phyloP scores from a whole-genome alignment of 106 monocot genomes.

The Dioscorea alata region DNA sequence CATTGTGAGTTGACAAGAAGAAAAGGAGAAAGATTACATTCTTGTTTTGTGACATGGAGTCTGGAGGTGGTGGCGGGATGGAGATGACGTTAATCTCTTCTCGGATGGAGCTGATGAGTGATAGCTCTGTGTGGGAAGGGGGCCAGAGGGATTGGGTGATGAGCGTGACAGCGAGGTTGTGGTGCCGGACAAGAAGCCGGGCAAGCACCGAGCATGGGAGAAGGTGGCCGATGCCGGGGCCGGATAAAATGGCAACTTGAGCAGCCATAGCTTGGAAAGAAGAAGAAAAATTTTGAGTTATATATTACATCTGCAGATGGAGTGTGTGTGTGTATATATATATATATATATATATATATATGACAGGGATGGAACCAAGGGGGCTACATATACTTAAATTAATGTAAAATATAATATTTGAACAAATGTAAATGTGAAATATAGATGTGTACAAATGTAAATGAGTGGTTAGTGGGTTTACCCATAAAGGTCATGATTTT shows the following conservation, averaged over 20 bases:
- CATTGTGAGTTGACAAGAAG: not conserved
- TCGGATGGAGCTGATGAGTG: slow-evolving; percentile 8
- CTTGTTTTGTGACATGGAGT: not conserved
- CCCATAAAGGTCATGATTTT: too few relatives aligned
- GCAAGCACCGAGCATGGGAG: slow-evolving; percentile 16
- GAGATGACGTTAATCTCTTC: not conserved
- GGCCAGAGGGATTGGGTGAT: slow-evolving; percentile 2
- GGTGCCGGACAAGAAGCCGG: slow-evolving; percentile 4
- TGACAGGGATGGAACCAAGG: too few relatives aligned
- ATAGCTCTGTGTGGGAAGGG: not conserved
- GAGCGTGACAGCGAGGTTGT: slow-evolving; percentile 12
- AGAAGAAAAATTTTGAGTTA: too few relatives aligned
- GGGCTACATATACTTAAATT: too few relatives aligned
- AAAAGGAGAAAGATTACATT: slow-evolving; percentile 3
- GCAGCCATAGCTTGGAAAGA: too few relatives aligned
- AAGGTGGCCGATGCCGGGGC: slow-evolving; percentile 25
- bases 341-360: too few relatives aligned
- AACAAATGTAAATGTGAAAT: too few relatives aligned
- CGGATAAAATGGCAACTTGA: slow-evolving; percentile 19
- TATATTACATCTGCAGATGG: too few relatives aligned
- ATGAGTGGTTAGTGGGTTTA: too few relatives aligned
- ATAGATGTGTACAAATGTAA: too few relatives aligned
- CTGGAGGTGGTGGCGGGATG: not conserved
- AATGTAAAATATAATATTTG: too few relatives aligned
- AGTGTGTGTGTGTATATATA: too few relatives aligned